Evolutionary conservation across 176 grass and related monocot genomes (phyloP), one percentile per base, ranked within the genome.

Genomic region (Carex kokanica): DNA sequence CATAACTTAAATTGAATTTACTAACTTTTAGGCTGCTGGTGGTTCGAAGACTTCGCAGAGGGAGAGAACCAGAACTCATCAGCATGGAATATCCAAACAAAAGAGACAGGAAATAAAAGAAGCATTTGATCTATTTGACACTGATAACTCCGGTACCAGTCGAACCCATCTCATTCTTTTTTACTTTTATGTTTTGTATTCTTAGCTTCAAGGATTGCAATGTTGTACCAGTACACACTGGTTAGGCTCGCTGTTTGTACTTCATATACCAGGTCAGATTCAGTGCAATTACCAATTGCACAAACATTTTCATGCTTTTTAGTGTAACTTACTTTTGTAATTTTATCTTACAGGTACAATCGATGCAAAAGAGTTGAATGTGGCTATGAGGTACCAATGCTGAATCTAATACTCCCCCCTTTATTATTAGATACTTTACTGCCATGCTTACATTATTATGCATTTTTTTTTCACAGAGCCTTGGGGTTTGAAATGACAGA

Each of bases 401-500:
- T 66, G 21, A 58, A 60, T 61, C 31, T 75, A 23, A 34, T 51
- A 32, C 0, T 62, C 2, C 60, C 8, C 31, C 64, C 69, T 38
- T 5, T 34, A 29, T 6, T 58, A 25, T 87, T 18, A 54, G 2
- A 15, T 57, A 83, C 25, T 74, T 72, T 21, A 64, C 18, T 23
- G 58, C 47, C 84, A 68, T 85, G 25, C 2, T 54, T 72, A 15
- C 78, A 87, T 4, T 60, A 64, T 88, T 16, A 17, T 32, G 49
- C 16, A 32, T 32, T 78, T 15, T 34, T 69, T 60, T 11, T 85
- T 70, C 84, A 25, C 88, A 99, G 96, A 89, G 93, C 96, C 83
- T 84, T 99, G 91, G 97, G 93, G 49, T 99, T 99, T 74, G 97
- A 96, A 88, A 90, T 93, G 89, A 95, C 91, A 58, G 97, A 99